Conservation (phyloP, 345 rosid species). For the Geranium brycei region DNA sequence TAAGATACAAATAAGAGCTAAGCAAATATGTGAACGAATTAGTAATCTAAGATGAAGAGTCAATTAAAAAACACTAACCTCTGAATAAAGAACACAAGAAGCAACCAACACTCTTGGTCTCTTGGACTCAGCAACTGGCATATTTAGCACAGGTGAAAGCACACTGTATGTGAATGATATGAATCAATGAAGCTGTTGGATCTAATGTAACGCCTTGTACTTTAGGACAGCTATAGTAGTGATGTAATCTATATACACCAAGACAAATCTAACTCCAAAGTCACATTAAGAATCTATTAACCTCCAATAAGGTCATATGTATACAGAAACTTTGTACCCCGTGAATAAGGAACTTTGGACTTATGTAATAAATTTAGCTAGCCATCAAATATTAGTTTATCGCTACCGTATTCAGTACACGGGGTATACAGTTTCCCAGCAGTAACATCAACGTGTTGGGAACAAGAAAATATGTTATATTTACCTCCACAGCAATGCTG, state of each 20-base stretch:
- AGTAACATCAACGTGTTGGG: not conserved
- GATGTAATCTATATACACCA: not conserved
- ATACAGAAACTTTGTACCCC: too few species aligned
- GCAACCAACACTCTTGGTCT: conserved; percentile 95
- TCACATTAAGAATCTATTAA: too few species aligned
- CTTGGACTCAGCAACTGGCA: conserved; percentile 96
- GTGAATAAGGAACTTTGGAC: too few species aligned
- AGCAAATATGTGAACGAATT: conserved; percentile 1
- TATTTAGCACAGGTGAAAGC: conserved; percentile 89
- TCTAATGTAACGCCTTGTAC: conserved; percentile 4
- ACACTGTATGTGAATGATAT: conserved; percentile 43
- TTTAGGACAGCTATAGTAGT: conserved; percentile 1
- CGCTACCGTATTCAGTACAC: too few species aligned
- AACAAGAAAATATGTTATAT: not conserved
- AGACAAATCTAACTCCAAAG: not conserved
- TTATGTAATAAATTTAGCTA: too few species aligned
- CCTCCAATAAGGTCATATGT: too few species aligned
- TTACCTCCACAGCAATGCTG: conserved; percentile 97
- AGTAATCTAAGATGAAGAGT: conserved; percentile 3
- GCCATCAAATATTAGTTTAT: too few species aligned
- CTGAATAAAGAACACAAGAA: conserved; percentile 90
- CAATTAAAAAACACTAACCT: conserved; percentile 52
- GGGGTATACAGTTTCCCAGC: not conserved
- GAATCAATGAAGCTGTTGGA: conserved; percentile 14
- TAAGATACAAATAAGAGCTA: conserved; percentile 11